Base-by-base conservation (phyloP, 768 basidiomycete genomes). In the Pleurotus salmoneostramineus region DNA sequence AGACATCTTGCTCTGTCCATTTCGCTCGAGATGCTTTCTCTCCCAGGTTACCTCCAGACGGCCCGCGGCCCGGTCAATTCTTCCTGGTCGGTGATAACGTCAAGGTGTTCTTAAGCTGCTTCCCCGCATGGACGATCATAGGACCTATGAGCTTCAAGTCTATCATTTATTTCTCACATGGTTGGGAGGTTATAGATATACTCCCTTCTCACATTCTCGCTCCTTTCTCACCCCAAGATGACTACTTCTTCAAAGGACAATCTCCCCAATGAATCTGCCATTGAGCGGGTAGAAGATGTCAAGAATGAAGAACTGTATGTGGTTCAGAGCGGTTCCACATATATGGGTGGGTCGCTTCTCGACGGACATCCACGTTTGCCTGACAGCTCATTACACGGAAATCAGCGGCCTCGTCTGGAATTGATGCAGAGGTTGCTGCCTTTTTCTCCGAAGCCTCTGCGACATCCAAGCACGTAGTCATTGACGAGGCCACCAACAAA, bases 351-450 rank as follows among this genome's bases (percentile, higher is more conserved):
- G 21, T 27, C 21, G 21, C 21, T 27, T 27, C 21, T 27, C 21
- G 3, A 27, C 21, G 21, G 21, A 27, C 21, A 27, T 3, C 3
- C 21, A 27, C 21, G 21, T 27, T 27, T 45, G 10, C 15, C n/a
- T 45, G 15, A 11, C 15, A 45, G 44, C 63, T 43, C 62, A 27
- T 27, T 27, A 27, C 21, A 27, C 21, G 21, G 21, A 27, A 27
- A 27, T 27, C 21, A 27, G 21, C 21, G 3, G 21, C 21, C 21
- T 27, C 65, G 2, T 56, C 57, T 31, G 76, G 77, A 17, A 78
- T 78, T 49, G 77, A 78, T 60, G 66, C 72, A n/a, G 78, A 78
- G 65, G 74, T 79, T 10, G 77, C 77, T 2, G 65, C 75, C 14
- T 79, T 79, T 64, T 76, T 78, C 54, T 72, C 74, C 5, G 64